Evolutionary conservation across 2,329 filamentous ascomycete genomes (phyloP), one percentile per base, ranked within the genome.

Genomic region (Paracamarosporium sp.): DNA sequence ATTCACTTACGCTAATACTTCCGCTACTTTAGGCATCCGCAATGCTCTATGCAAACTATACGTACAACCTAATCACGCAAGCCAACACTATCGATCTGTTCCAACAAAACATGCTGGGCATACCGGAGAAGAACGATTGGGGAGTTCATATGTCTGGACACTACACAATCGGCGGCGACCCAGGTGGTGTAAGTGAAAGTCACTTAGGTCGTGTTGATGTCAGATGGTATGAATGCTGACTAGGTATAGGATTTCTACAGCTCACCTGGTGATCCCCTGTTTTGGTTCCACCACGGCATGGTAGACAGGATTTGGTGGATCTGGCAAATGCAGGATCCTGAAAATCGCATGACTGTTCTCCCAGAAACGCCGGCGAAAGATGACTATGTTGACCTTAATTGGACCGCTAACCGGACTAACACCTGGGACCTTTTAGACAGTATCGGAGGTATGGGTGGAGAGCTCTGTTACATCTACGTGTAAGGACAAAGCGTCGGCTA

Each of bases 281-380:
- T 83, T 69, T 83, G 73, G 68, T 74, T 80, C 45, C 81, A 83
- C 60, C 81, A 83, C 57, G 76, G 74, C 9, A 76, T 78, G 69
- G 76, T 83, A 22, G 81, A 83, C 62, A 72, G 79, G 6, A 67
- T 78, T 4, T 83, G 77, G 76, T 80, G 78, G 79, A 80, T 80
- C 25, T 83, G 81, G 81, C 80, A 83, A 66, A 79, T 78, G 61
- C 69, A 79, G 36, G 73, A 81, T 53, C 67, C 66, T 1, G 67
- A 68, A 36, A 66, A 65, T 3, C 55, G 67, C 4, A 69, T 69
- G 67, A 60, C 64, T 38, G 59, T 63, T 11, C 48, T 69, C 9
- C 65, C 67, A 2, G 64, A 63, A 4, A 64, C 54, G 24, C 65
- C 67, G 6, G 52, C 63, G 1, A 48, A 48, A 8, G 55, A 67